Evolutionary conservation across 129 eudicot genomes (phyloP), one percentile per base, ranked within the genome.

Genomic region (Flaveria ramosissima): DNA sequence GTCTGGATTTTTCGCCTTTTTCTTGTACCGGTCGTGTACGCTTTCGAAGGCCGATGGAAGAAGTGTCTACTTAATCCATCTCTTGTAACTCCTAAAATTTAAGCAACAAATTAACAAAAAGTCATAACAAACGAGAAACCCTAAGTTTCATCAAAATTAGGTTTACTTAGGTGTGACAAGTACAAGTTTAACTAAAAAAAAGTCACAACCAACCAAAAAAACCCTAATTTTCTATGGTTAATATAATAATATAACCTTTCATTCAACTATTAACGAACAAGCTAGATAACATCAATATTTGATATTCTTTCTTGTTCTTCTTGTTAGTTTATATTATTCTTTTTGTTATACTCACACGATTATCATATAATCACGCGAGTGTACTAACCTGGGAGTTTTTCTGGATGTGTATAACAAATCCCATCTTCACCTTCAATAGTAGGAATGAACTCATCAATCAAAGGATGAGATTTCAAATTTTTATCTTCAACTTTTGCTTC

Each of bases 371-470:
- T 41, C 16, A 0, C 0, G 6, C 3, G 16, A 13, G 3, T 4
- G 4, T 19, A 47, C 41, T 72, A 36, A 89, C 95, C 96, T 48
- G 96, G 96, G 52, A 89, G 80, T 80, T 86, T 86, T 57, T 89
- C 85, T 6, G 96, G 96, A 76, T 89, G 96, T 43, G 96, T 87
- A 52, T 89, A 89, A 83, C 96, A 89, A 77, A 89, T 89, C 21
- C 96, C 96, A 60, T 89, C 79, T 68, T 89, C 91, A 7, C 96
- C 96, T 61, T 84, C 86, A 19, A 89, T 83, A 11, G 91, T 86
- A 24, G 87, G 89, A 68, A 89, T 89, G 61, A 86, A 89, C 73
- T 89, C 96, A 81, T 89, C 91, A 21, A 87, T 89, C 16, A 89
- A 79, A 23, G 96, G 96, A 71, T 89, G 96, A 41, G 87, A 75